These are phyloP conservation scores for Coniochaeta sp. DNA, from an alignment of 2,329 filamentous ascomycete genomes.

Conservation along the genomic window DNA sequence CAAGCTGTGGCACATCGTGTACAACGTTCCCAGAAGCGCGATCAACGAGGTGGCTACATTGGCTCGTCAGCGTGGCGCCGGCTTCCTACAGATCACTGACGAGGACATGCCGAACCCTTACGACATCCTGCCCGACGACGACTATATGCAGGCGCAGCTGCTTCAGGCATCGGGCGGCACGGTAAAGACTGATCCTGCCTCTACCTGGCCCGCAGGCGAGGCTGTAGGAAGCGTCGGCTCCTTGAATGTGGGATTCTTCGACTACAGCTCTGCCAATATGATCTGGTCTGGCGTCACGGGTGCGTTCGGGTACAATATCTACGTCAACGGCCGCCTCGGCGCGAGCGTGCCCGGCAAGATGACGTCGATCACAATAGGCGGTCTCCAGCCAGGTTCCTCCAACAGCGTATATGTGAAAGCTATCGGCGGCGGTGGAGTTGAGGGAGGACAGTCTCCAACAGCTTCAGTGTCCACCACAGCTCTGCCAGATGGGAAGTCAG, in stretches of 20 bases:
- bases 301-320: neutral
- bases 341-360: neutral
- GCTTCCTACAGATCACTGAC: neutral
- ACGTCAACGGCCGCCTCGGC: neutral
- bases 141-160: neutral
- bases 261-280: neutral
- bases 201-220: neutral
- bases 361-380: neutral
- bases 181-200: neutral
- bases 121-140: neutral
- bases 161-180: neutral
- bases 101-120: neutral
- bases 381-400: neutral
- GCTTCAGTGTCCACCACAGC: neutral
- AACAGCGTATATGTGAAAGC: neutral
- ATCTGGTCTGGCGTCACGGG: neutral
- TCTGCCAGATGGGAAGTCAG: neutral
- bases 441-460: neutral
- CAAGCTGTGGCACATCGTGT: conserved; percentile 24
- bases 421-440: neutral
- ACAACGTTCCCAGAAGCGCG: conserved; percentile 12
- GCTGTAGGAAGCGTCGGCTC: too few relatives aligned
- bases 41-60: neutral
- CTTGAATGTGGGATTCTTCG: neutral
- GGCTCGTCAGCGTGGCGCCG: neutral